A percentile compares a stretch with the other conserved stretches of the same genome.
phyloP scores from a whole-genome alignment of 2,329 filamentous ascomycete species.

The Diaporthe humulicola region DNA sequence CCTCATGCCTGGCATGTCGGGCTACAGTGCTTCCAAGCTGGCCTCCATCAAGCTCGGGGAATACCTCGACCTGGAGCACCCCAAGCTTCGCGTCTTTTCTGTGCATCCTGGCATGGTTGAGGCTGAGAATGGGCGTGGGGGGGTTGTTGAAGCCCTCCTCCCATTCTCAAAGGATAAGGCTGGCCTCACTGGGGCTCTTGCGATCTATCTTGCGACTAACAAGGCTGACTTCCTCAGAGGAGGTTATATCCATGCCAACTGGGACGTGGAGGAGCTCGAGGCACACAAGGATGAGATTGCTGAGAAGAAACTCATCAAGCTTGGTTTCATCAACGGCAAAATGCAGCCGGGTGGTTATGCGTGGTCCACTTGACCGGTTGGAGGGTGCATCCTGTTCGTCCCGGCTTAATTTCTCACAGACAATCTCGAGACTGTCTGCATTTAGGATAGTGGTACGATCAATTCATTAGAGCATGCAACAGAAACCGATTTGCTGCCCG shows the following conservation, averaged over 20 bases:
- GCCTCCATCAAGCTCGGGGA: constrained; percentile 46
- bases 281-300: constrained; percentile 45
- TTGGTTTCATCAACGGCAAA: constrained; percentile 37
- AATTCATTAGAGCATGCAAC: too few species aligned
- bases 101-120: constrained; percentile 46
- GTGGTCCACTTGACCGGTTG: constrained; percentile 28
- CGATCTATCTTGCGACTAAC: constrained; percentile 46
- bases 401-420: background rate
- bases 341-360: constrained; percentile 33
- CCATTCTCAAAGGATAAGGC: constrained; percentile 50
- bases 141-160: constrained; percentile 38
- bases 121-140: constrained; percentile 41
- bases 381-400: background rate
- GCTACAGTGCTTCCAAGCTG: constrained; percentile 44
- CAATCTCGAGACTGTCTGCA: too few species aligned
- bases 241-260: constrained; percentile 50
- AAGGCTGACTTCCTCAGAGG: constrained; percentile 52
- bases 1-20: constrained; percentile 42
- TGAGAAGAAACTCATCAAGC: constrained; percentile 44
- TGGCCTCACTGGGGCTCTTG: constrained; percentile 48
- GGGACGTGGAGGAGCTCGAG: constrained; percentile 52
- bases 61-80: constrained; percentile 44
- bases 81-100: constrained; percentile 44
- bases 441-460: background rate
- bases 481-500: too few species aligned